Evolutionary conservation across 2,329 filamentous ascomycete genomes (phyloP).

Genomic region (Arachnomyces sp.): DNA sequence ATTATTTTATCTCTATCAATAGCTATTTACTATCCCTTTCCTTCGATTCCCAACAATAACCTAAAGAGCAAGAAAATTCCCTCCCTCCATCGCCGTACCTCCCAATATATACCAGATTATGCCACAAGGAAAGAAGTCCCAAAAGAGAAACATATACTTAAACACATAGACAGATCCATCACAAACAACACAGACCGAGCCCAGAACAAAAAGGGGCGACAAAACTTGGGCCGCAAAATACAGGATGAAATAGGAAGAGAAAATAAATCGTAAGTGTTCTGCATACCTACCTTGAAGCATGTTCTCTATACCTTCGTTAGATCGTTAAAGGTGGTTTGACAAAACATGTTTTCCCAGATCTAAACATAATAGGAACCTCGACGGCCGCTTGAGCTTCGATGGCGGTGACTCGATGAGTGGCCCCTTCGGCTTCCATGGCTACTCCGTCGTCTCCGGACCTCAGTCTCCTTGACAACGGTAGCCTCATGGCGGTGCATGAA

Average conservation of each 20-base stretch:
- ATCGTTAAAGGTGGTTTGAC: background rate
- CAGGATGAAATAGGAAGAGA: background rate
- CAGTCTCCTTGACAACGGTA: conserved; percentile 33
- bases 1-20: too few relatives aligned
- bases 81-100: too few relatives aligned
- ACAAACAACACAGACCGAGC: background rate
- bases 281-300: too few relatives aligned
- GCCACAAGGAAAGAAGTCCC: background rate
- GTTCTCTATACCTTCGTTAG: too few relatives aligned
- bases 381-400: conserved; percentile 16
- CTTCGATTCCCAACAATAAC: too few relatives aligned
- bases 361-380: conserved; percentile 25
- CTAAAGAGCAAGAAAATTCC: too few relatives aligned
- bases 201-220: too few relatives aligned
- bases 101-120: too few relatives aligned
- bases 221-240: too few relatives aligned
- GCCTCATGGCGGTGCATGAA: conserved; percentile 31
- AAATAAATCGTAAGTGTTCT: too few relatives aligned
- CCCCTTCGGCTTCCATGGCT: conserved; percentile 22
- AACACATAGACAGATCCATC: conserved; percentile 19
- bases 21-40: too few relatives aligned
- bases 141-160: conserved; percentile 10
- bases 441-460: conserved; percentile 20
- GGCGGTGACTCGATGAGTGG: conserved; percentile 13
- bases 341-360: background rate